Percentiles rank a stretch among this genome's conserved stretches.
Evolutionary conservation across 306 rosid species (phyloP).

Genomic region (Astragalus membranaceus): DNA sequence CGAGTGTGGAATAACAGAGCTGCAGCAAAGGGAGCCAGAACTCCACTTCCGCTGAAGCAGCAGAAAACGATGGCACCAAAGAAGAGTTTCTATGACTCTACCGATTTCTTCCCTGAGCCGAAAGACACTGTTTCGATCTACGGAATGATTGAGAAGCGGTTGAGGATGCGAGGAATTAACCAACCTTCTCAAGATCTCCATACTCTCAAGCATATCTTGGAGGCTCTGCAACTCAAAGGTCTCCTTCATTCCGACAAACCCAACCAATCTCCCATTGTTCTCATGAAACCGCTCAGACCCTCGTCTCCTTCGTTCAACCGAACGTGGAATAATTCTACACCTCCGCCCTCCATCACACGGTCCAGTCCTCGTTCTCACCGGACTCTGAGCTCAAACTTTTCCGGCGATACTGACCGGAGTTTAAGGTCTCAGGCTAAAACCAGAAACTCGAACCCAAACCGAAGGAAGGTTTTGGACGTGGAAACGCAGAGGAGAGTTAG

Average conservation of each 20-base stretch:
- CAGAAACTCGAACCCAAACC: slow-evolving; percentile 43
- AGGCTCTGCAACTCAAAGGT: slow-evolving; percentile 87
- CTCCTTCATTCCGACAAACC: slow-evolving; percentile 65
- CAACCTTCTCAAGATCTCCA: slow-evolving; percentile 69
- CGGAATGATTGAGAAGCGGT: slow-evolving; percentile 62
- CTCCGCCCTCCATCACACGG: slow-evolving; percentile 32
- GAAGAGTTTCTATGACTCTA: slow-evolving; percentile 77
- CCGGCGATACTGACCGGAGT: too few species aligned
- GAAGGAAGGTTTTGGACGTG: slow-evolving; percentile 35
- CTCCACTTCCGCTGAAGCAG: slow-evolving; percentile 22
- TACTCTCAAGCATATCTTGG: slow-evolving; percentile 68
- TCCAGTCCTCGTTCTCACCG: slow-evolving; percentile 43
- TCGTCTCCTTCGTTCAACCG: slow-evolving; percentile 27
- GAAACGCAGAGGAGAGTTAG: slow-evolving; percentile 42
- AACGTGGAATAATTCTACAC: slow-evolving; percentile 44
- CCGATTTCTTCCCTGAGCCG: slow-evolving; percentile 78
- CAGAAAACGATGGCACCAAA: slow-evolving; percentile 51
- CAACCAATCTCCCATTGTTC: slow-evolving; percentile 59
- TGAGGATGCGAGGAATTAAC: slow-evolving; percentile 71
- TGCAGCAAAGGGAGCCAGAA: slow-evolving; percentile 35
- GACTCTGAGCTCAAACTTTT: too few species aligned
- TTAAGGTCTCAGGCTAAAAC: slow-evolving; percentile 30
- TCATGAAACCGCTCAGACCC: slow-evolving; percentile 54
- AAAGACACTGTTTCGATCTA: slow-evolving; percentile 51
- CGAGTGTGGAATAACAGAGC: slow-evolving; percentile 27